Conservation (phyloP, 768 basidiomycete species). For the Collybia nuda region DNA sequence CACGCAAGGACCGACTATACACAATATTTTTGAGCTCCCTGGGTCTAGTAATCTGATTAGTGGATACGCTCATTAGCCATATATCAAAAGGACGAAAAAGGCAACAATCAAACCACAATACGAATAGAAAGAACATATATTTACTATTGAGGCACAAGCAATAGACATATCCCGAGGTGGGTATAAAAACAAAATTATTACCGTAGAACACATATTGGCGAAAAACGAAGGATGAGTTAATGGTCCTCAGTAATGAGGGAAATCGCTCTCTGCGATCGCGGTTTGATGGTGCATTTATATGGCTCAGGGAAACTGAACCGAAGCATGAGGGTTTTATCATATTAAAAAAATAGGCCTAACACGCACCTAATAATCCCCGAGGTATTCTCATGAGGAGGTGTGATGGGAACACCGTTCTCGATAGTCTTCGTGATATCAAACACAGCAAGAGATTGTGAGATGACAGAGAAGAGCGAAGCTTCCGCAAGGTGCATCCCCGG, state of each 20-base stretch:
- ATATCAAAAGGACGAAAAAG: no score
- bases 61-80: no score
- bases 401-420: conserved; percentile 43
- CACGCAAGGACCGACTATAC: no score
- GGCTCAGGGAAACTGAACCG: conserved; percentile 28
- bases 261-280: conserved; percentile 28
- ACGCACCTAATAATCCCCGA: conserved; percentile 46
- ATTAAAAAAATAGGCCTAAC: neutral
- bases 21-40: no score
- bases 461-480: conserved; percentile 43
- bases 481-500: conserved; percentile 54
- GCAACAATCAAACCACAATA: no score
- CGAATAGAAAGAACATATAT: no score
- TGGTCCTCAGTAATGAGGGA: conserved; percentile 23
- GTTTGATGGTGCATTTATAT: conserved; percentile 32
- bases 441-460: conserved; percentile 43
- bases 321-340: neutral
- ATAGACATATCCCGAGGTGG: no score
- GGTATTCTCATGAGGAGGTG: conserved; percentile 43
- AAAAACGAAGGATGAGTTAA: neutral
- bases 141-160: no score
- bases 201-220: no score
- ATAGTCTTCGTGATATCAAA: conserved; percentile 47
- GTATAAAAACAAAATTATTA: no score
- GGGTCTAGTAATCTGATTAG: no score